Evolutionary conservation across 164 flowering plant species (phyloP).

Genomic region (Pachysandra terminalis): DNA sequence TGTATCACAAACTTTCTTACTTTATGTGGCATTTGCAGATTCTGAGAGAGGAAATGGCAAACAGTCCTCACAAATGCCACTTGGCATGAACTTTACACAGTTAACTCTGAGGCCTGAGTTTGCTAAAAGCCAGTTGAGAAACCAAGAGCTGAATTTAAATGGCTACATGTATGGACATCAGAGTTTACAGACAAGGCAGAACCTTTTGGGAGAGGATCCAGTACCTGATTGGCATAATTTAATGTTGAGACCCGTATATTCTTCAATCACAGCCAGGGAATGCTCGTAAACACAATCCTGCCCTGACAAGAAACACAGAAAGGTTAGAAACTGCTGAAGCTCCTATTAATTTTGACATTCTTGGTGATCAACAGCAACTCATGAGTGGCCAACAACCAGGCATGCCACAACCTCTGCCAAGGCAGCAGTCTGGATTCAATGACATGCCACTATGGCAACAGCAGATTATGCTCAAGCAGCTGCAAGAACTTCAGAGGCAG

Average conservation of each 20-base stretch:
- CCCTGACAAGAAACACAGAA: constrained; percentile 21
- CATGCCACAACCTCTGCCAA: constrained; percentile 35
- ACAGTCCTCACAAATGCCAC: constrained; percentile 28
- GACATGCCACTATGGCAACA: constrained; percentile 63
- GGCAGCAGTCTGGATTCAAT: constrained; percentile 46
- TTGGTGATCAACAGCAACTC: constrained; percentile 20
- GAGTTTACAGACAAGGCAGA: constrained; percentile 34
- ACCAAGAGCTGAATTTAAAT: constrained; percentile 34
- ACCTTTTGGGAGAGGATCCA: constrained; percentile 40
- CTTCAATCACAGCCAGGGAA: constrained; percentile 41
- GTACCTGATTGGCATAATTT: constrained; percentile 32
- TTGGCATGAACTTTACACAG: constrained; percentile 33
- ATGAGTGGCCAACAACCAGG: constrained; percentile 35
- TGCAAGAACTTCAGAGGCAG: constrained; percentile 68
- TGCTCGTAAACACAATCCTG: constrained; percentile 26
- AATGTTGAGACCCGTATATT: constrained; percentile 34
- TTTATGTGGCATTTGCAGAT: constrained; percentile 26
- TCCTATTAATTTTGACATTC: constrained; percentile 26
- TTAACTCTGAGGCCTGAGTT: constrained; percentile 35
- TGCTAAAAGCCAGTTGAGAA: constrained; percentile 30
- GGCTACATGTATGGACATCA: constrained; percentile 40
- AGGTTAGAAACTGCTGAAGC: constrained; percentile 28
- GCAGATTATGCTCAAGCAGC: constrained; percentile 57
- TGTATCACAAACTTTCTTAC: too few species aligned
- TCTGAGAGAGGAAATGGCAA: constrained; percentile 34